phyloP scores from a whole-genome alignment of 208 protist genomes.

The Trypanosoma melophagium region DNA sequence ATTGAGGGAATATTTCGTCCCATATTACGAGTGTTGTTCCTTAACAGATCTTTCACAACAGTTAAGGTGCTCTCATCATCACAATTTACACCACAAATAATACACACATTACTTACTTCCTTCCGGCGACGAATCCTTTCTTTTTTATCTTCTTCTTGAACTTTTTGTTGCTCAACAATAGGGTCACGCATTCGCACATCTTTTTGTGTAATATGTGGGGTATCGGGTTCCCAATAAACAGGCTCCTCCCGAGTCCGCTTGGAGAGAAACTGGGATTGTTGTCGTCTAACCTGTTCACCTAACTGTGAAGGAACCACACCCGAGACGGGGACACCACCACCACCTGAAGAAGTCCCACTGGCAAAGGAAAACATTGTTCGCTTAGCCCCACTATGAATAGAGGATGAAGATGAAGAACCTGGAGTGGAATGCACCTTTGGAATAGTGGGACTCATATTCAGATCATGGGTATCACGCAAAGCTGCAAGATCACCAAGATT shows the following conservation, averaged over 20 bases:
- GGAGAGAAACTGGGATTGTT: constrained; percentile 46
- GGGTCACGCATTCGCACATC: constrained; percentile 61
- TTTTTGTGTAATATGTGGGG: constrained; percentile 25
- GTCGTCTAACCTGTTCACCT: constrained; percentile 34
- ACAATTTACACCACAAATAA: constrained; percentile 77
- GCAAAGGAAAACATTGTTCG: constrained; percentile 59
- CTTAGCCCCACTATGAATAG: constrained; percentile 39
- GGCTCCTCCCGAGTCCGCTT: constrained; percentile 9
- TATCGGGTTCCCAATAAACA: constrained; percentile 44
- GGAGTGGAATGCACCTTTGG: constrained; percentile 9
- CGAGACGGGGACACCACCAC: constrained; percentile 24
- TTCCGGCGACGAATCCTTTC: constrained; percentile 60
- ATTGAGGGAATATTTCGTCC: constrained; percentile 57
- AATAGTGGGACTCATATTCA: neutral
- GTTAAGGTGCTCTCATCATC: constrained; percentile 40
- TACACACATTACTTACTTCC: constrained; percentile 58
- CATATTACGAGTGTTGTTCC: constrained; percentile 54
- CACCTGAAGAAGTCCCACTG: constrained; percentile 18
- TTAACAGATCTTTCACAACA: constrained; percentile 54
- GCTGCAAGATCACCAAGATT: constrained; percentile 45
- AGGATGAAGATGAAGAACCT: constrained; percentile 49
- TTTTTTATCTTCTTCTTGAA: constrained; percentile 62
- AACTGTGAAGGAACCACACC: constrained; percentile 50
- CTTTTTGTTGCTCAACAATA: constrained; percentile 57
- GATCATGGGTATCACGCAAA: constrained; percentile 12